Evolutionary conservation across 140 eudicot species (phyloP).

Genomic region (Cichorium intybus): DNA sequence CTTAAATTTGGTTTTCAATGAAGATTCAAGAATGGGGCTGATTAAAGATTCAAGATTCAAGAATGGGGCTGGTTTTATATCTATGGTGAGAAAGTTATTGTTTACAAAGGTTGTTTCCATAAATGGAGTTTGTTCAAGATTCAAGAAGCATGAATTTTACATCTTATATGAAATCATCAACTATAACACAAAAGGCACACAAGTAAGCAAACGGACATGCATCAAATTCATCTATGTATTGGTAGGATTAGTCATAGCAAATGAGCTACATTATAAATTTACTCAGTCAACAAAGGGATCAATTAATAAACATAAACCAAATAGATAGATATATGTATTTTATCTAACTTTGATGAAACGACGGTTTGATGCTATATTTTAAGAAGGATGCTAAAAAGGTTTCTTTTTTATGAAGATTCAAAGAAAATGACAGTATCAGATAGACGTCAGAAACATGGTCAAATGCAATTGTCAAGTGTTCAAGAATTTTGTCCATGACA

Average conservation of each 20-base stretch:
- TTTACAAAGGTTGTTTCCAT: neutral
- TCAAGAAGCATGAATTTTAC: neutral
- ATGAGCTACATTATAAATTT: neutral
- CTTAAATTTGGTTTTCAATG: neutral
- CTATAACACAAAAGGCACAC: neutral
- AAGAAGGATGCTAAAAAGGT: neutral
- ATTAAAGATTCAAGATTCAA: neutral
- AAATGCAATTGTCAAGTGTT: neutral
- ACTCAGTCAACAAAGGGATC: neutral
- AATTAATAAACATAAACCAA: neutral
- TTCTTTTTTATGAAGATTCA: neutral
- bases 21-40: neutral
- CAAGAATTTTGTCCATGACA: neutral
- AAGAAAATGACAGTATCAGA: neutral
- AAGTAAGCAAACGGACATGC: neutral
- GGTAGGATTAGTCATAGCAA: too few species aligned
- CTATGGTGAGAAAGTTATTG: neutral
- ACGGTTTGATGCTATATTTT: neutral
- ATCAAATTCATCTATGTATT: neutral
- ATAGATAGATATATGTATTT: neutral
- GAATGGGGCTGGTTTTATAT: neutral
- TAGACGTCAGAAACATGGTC: neutral
- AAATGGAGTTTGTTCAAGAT: conserved; percentile 3
- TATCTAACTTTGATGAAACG: neutral
- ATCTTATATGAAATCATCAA: neutral